Conservation (phyloP, 495 filamentous ascomycete species). For the Penicillium parvum region DNA sequence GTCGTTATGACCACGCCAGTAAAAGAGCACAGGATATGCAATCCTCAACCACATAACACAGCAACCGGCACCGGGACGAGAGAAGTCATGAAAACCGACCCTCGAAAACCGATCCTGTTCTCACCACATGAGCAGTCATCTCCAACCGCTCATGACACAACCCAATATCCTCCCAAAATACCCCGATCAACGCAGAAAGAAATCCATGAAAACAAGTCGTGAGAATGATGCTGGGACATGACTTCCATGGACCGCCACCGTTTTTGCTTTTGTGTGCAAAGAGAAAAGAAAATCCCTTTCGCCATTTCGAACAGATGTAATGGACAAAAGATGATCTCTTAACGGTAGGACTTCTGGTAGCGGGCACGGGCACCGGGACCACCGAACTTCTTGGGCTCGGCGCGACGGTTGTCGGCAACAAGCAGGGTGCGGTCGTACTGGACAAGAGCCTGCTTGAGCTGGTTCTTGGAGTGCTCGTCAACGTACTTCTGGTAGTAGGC, state of each 20-base stretch:
- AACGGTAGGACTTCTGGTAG: slow-evolving; percentile 90
- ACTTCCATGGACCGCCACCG: slow-evolving; percentile 16
- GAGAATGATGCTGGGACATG: slow-evolving; percentile 18
- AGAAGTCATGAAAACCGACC: too few species aligned
- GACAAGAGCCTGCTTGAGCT: slow-evolving; percentile 89
- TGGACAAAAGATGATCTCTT: slow-evolving; percentile 28
- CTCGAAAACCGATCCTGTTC: slow-evolving; percentile 22
- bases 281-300: slow-evolving; percentile 23
- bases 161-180: slow-evolving; percentile 19
- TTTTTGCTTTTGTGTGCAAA: slow-evolving; percentile 20
- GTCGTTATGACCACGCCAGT: slow-evolving; percentile 29
- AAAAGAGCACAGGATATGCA: slow-evolving; percentile 27
- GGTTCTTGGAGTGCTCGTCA: slow-evolving; percentile 99
- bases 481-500: slow-evolving; percentile 99
- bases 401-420: slow-evolving; percentile 93
- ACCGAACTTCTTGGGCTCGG: slow-evolving; percentile 90
- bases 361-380: slow-evolving; percentile 85
- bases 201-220: slow-evolving; percentile 27
- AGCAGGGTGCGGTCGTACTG: slow-evolving; percentile 95
- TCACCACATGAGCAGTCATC: slow-evolving; percentile 10
- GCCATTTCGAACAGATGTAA: slow-evolving; percentile 16
- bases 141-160: slow-evolving; percentile 21
- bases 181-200: slow-evolving; percentile 24
- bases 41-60: slow-evolving; percentile 17
- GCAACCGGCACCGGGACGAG: slow-evolving; percentile 24